Conservation (phyloP, 306 rosid species). For the Acacia confusa region DNA sequence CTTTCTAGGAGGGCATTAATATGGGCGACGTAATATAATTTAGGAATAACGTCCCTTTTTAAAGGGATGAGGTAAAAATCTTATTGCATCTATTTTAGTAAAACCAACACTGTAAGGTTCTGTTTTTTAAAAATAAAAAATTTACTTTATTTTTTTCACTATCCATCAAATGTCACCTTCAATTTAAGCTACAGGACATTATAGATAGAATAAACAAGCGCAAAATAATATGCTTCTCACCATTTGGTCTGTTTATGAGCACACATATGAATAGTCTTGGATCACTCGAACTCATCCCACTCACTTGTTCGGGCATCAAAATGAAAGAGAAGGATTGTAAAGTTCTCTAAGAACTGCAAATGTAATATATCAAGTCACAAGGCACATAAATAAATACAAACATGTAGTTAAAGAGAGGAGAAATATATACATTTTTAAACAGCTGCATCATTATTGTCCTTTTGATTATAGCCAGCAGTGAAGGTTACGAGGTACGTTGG, state of each 20-base stretch:
- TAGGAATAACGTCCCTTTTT: too few relatives aligned
- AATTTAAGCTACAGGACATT: slow-evolving; percentile 2
- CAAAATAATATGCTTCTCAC: slow-evolving; percentile 39
- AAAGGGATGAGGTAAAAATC: too few relatives aligned
- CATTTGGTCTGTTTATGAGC: slow-evolving; percentile 90
- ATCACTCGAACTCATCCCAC: slow-evolving; percentile 98
- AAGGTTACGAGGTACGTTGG: slow-evolving; percentile 95
- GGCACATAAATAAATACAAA: slow-evolving; percentile 13
- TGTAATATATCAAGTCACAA: slow-evolving; percentile 29
- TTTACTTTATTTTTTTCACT: too few relatives aligned
- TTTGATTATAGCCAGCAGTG: slow-evolving; percentile 85
- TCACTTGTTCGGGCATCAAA: slow-evolving; percentile 93
- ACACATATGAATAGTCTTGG: slow-evolving; percentile 90
- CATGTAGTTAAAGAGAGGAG: slow-evolving; percentile 24
- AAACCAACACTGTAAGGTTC: too few relatives aligned
- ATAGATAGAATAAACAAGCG: background rate
- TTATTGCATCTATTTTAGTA: too few relatives aligned
- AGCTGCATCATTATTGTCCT: slow-evolving; percentile 72
- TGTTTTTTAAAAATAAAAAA: too few relatives aligned
- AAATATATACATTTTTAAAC: slow-evolving; percentile 78
- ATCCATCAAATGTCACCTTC: slow-evolving; percentile 10
- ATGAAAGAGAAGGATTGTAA: slow-evolving; percentile 89
- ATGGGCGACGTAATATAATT: too few relatives aligned
- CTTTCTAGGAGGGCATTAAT: too few relatives aligned
- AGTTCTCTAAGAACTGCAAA: slow-evolving; percentile 83